phyloP scores from a whole-genome alignment of 768 basidiomycete species.

The Mycena floridula region DNA sequence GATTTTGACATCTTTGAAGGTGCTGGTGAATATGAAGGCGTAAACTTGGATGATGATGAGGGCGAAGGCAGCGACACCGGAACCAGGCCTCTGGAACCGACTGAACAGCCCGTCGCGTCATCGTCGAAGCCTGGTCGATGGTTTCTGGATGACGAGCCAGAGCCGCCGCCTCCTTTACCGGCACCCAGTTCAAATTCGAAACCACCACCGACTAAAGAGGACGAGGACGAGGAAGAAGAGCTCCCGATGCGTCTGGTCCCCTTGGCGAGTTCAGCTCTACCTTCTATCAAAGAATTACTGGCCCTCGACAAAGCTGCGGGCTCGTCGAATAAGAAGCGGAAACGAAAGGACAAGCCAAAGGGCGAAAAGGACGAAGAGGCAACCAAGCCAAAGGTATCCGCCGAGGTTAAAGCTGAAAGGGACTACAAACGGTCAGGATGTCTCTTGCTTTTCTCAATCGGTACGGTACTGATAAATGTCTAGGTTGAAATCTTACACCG shows the following conservation, averaged over 20 bases:
- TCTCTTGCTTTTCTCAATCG: not conserved
- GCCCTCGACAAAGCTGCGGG: conserved; percentile 68
- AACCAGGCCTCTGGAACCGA: not conserved
- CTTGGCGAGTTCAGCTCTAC: conserved; percentile 72
- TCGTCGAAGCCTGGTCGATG: conserved; percentile 27
- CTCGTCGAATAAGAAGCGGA: conserved; percentile 59
- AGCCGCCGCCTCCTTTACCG: conserved; percentile 12
- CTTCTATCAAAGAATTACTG: conserved; percentile 79
- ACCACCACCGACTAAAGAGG: conserved; percentile 24
- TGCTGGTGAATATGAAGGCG: conserved; percentile 76
- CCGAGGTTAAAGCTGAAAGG: conserved; percentile 44
- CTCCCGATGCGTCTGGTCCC: conserved; percentile 57
- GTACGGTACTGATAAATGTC: not conserved
- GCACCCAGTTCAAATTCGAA: conserved; percentile 5
- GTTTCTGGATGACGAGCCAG: conserved; percentile 38
- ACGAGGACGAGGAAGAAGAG: conserved; percentile 37
- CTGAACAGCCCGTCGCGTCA: not conserved
- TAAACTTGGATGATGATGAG: conserved; percentile 50
- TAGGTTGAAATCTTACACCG: conserved; percentile 7
- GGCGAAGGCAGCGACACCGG: conserved; percentile 26
- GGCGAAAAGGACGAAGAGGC: conserved; percentile 32
- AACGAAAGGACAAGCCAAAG: conserved; percentile 73
- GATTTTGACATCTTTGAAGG: conserved; percentile 86
- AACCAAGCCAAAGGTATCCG: conserved; percentile 28
- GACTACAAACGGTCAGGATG: conserved; percentile 51